phyloP scores from a whole-genome alignment of 2,329 filamentous ascomycete genomes.

The Monosporascus sp. region DNA sequence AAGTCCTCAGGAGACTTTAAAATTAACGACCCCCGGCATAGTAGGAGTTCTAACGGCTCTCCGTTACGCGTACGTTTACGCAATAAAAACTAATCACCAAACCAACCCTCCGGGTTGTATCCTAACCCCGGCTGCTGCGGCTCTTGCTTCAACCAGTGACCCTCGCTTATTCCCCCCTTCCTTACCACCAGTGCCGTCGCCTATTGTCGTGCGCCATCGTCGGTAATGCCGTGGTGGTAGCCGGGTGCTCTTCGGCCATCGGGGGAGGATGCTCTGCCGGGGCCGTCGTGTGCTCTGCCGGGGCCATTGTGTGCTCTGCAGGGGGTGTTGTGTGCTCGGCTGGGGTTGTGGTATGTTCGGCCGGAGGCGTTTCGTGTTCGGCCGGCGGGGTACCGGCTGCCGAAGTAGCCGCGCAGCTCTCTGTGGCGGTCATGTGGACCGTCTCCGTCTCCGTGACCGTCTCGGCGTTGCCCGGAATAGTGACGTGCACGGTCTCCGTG shows the following conservation, averaged over 20 bases:
- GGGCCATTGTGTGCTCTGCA: not conserved
- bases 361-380: not conserved
- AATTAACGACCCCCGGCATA: no score
- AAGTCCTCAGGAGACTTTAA: no score
- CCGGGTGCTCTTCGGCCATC: not conserved
- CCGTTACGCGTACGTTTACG: no score
- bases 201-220: not conserved
- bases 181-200: not conserved
- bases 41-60: no score
- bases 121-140: no score
- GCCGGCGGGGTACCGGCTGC: no score
- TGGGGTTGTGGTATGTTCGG: not conserved
- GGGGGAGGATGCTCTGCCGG: not conserved
- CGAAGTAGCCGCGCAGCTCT: not conserved
- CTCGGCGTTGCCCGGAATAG: not conserved
- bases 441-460: not conserved
- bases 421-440: not conserved
- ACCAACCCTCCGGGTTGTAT: no score
- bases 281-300: not conserved
- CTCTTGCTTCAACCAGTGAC: no score
- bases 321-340: not conserved
- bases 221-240: not conserved
- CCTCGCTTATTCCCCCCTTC: not conserved
- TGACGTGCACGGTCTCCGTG: not conserved
- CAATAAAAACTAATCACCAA: no score